Evolutionary conservation across 192 early-diverging fungal species (phyloP).

Genomic region (Entomortierella parvispora): DNA sequence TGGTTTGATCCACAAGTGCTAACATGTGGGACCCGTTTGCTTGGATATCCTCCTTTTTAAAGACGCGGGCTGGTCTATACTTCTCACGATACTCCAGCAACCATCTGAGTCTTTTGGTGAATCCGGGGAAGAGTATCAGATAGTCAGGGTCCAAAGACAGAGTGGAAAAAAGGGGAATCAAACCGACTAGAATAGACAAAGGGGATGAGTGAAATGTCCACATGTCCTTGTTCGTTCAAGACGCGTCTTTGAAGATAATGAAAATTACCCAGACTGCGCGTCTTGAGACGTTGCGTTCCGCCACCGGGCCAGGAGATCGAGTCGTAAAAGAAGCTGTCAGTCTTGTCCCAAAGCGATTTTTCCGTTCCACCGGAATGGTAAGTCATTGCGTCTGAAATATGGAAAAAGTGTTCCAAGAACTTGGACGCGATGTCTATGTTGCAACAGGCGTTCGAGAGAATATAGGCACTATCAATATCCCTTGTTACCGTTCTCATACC

Average conservation of each 20-base stretch:
- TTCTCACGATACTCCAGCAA: constrained; percentile 37
- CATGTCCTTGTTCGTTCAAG: not conserved
- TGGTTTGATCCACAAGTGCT: constrained; percentile 51
- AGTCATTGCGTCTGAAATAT: constrained; percentile 66
- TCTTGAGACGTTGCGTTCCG: constrained; percentile 56
- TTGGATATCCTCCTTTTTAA: constrained; percentile 40
- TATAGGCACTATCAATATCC: too few relatives aligned
- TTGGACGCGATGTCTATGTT: constrained; percentile 63
- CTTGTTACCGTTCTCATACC: too few relatives aligned
- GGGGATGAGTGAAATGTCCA: not conserved
- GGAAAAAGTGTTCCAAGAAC: constrained; percentile 67
- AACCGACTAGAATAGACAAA: constrained; percentile 31
- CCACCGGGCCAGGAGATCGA: constrained; percentile 58
- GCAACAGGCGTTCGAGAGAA: not conserved
- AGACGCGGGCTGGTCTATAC: constrained; percentile 20
- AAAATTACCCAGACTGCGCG: constrained; percentile 57
- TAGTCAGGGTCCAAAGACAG: constrained; percentile 59
- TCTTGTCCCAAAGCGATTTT: constrained; percentile 54
- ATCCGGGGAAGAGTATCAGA: constrained; percentile 40
- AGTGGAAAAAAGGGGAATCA: constrained; percentile 58
- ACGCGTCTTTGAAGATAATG: not conserved
- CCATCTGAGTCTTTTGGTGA: constrained; percentile 33
- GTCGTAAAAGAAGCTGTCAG: constrained; percentile 66
- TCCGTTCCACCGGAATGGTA: constrained; percentile 44
- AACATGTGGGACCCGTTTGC: constrained; percentile 46